Evolutionary conservation across 2,329 filamentous ascomycete genomes (phyloP), one percentile per base, ranked within the genome.

Genomic region (Camillea tinctor): DNA sequence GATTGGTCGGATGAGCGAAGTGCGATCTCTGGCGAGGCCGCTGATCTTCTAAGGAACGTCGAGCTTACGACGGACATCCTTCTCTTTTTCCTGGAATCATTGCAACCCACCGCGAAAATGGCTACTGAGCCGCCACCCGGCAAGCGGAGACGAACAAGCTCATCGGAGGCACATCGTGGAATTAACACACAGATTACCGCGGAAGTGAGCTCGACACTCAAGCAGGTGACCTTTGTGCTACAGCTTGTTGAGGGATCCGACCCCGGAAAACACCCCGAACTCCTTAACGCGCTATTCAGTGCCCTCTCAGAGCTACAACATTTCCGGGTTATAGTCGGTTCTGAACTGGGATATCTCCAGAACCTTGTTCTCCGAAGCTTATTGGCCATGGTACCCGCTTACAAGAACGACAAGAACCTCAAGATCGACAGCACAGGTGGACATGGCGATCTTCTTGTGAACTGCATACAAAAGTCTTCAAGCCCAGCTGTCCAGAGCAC

Each of bases 401-500:
- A 91, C 69, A 91, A 90, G 75, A 75, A 77, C 55, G 80, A 86
- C 74, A 80, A 81, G 70, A 77, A 76, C 36, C 78, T 89, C 49
- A 84, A 85, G 60, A 88, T 96, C 59, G 92, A 96, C 73, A 86
- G 87, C 52, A 89, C 91, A 2, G 88, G 88, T 44, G 90, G 97
- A 48, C 88, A 96, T 59, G 91, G 92, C 2, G 95, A 99, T 73
- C 78, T 98, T 52, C 87, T 99, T 57, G 93, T 98, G 54, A 93
- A 96, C 71, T 97, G 93, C 77, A 91, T 99, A 51, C 91, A 96
- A 71, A 93, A 92, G 63, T 96, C 93, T 0, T 87, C 91, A 23
- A 97, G 91, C 73, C 93, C 93, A 0, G 92, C 97, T 64, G 93
- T 99, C 6, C 96, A 98, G 73, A 97, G 96, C 71, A 88, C 90